Evolutionary conservation across 2,329 filamentous ascomycete species (phyloP), one percentile per base, ranked within the genome.

Genomic region (Aspergillus sp.): DNA sequence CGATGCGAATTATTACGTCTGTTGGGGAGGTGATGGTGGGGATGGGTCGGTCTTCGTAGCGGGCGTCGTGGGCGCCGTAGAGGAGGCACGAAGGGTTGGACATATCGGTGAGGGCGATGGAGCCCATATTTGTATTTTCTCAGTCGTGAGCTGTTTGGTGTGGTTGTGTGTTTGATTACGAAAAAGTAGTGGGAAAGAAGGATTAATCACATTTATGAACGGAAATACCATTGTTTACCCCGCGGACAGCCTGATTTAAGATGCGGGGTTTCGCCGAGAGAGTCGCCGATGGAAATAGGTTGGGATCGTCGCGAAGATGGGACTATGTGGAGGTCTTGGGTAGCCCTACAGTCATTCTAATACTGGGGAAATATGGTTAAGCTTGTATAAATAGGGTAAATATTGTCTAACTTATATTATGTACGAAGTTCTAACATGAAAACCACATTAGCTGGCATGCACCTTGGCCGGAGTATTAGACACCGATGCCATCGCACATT

Each of bases 401-500:
- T 30, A 36, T 13, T 36, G 32, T 36, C 32, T 42, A 19, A 42
- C 39, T 17, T 6, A 36, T 13, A 27, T 44, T 44, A 44, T 5
- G 19, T 13, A 44, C 10, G 17, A 13, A 42, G 10, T 44, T 36
- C 41, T 21, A 44, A 21, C n/a, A 44, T 2, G 17, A 8, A 19
- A 15, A 5, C 13, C 17, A 13, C 4, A 10, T 21, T 23, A 44
- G 19, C 10, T 44, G 19, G 41, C 10, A 5, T 21, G 41, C 13
- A 23, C 21, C 44, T 48, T 48, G 21, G 0, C 11, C 13, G 44
- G 44, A 6, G 7, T 15, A 3, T 27, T 23, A 10, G 21, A 48
- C 5, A 27, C 8, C 8, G 13, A 11, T 3, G 88, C 86, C 68
- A 96, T 86, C 2, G 91, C 93, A 67, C 88, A 91, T 75, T 96